Evolutionary conservation across 2,329 filamentous ascomycete genomes (phyloP), one percentile per base, ranked within the genome.

Genomic region (Lachnum nothofagi): DNA sequence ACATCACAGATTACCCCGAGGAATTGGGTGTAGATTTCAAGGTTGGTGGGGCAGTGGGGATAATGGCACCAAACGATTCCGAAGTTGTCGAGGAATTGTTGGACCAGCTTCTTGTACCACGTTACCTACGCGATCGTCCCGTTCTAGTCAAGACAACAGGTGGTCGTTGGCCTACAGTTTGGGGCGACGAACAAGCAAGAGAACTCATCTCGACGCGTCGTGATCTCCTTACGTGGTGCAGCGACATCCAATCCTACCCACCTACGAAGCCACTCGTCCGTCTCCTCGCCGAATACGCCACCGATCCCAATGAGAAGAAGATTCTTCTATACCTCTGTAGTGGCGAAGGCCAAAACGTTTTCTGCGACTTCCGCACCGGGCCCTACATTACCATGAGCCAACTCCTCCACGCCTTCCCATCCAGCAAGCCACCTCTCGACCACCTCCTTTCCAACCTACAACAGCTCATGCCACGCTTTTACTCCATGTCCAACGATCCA

Each of bases 391-490:
- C 88, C 29, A 71, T 98, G 17, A 77, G 84, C 14, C 93, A 97
- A 70, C 77, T 98, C 5, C 79, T 98, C 24, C 78, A 86, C 63
- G 93, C 93, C 1, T 98, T 98, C 74, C 90, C 93, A 2, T 95
- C 89, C 34, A 82, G 88, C 5, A 88, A 89, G 65, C 93, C 93
- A 45, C 90, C 91, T 3, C 75, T 98, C 60, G 87, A 93, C 46
- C 75, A 83, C 51, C 75, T 98, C 9, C 77, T 96, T 29, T 87
- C 86, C 2, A 79, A 86, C 37, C 79, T 96, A 45, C 87, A 86
- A 61, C 86, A 88, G 42, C 78, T 97, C 44, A 97, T 97, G 91
- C 93, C 93, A 2, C 87, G 93, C 52, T 98, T 98, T 74, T 98
- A 98, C 73, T 97, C 91, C 3, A 82, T 98, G 12, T 96, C 91